Percentiles rank a stretch among this genome's conserved stretches.
Evolutionary conservation across 225 moss, liverwort and hornwort species (phyloP).

Genomic region (Lunularia cruciata): DNA sequence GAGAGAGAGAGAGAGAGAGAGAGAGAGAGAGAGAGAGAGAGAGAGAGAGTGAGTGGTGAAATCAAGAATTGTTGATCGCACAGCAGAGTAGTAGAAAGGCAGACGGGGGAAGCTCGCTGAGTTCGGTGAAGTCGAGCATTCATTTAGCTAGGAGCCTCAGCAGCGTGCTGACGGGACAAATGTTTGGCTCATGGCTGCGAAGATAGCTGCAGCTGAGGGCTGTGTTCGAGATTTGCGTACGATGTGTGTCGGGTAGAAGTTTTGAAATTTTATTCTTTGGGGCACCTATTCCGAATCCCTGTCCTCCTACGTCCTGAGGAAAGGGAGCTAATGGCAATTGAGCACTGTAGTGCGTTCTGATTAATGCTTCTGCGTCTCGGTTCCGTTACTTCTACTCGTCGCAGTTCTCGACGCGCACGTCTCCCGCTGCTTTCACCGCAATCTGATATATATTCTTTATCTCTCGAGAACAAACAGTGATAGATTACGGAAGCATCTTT

Average conservation of each 20-base stretch:
- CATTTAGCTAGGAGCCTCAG: background rate
- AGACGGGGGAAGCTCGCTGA: background rate
- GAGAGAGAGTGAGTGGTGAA: background rate
- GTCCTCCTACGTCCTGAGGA: background rate
- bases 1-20: background rate
- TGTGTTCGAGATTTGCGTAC: conserved; percentile 1
- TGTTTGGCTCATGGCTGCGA: background rate
- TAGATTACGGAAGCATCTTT: background rate
- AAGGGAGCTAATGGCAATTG: conserved; percentile 6
- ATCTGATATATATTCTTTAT: background rate
- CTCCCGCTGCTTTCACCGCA: conserved; percentile 3
- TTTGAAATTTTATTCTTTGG: background rate
- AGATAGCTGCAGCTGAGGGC: background rate
- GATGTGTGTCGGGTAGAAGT: background rate
- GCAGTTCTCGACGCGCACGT: conserved; percentile 12
- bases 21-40: background rate
- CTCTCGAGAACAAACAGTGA: background rate
- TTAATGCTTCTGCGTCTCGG: conserved; percentile 1
- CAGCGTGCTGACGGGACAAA: conserved; percentile 2
- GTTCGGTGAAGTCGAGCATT: background rate
- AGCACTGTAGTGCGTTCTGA: background rate
- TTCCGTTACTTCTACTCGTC: conserved; percentile 1
- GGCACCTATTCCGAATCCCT: conserved; percentile 2
- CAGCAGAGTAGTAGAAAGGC: background rate
- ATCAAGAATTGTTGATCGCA: conserved; percentile 13